Evolutionary conservation across 371 early-diverging fungal genomes (phyloP).

Genomic region (Mycotypha africana): DNA sequence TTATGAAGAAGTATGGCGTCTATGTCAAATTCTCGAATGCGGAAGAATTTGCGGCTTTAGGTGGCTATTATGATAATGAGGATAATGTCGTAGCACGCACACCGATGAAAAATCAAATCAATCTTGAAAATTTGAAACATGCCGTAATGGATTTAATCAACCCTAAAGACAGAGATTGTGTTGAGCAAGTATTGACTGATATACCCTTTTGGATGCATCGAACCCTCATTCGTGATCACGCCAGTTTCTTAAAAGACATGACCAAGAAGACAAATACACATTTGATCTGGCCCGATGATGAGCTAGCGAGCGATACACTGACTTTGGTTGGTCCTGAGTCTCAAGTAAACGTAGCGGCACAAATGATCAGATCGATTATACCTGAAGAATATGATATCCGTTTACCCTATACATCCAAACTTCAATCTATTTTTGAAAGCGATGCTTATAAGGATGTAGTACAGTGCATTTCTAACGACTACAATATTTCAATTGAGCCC

Average conservation of each 20-base stretch:
- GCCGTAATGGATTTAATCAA: slow-evolving; percentile 72
- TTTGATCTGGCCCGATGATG: slow-evolving; percentile 49
- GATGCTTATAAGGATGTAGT: slow-evolving; percentile 11
- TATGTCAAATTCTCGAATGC: slow-evolving; percentile 90
- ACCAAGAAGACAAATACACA: slow-evolving; percentile 47
- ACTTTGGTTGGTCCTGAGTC: slow-evolving; percentile 38
- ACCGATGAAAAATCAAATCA: slow-evolving; percentile 74
- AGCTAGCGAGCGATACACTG: slow-evolving; percentile 30
- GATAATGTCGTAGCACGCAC: slow-evolving; percentile 90
- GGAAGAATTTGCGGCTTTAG: slow-evolving; percentile 71
- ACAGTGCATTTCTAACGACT: slow-evolving; percentile 4
- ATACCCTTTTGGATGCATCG: slow-evolving; percentile 52
- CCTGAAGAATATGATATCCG: slow-evolving; percentile 37
- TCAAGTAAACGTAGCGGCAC: slow-evolving; percentile 28
- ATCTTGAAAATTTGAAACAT: slow-evolving; percentile 62
- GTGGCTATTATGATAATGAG: slow-evolving; percentile 75
- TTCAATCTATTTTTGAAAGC: slow-evolving; percentile 7
- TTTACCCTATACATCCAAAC: slow-evolving; percentile 25
- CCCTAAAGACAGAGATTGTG: slow-evolving; percentile 51
- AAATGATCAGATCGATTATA: slow-evolving; percentile 31
- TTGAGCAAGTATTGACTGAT: slow-evolving; percentile 19
- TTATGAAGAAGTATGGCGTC: slow-evolving; percentile 94
- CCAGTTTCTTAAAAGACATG: slow-evolving; percentile 32
- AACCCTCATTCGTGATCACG: slow-evolving; percentile 30
- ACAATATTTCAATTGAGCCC: slow-evolving; percentile 2